Percentiles rank a stretch among this genome's conserved stretches.
phyloP scores from a whole-genome alignment of 2,329 filamentous ascomycete genomes.

The Blumeriella jaapii region DNA sequence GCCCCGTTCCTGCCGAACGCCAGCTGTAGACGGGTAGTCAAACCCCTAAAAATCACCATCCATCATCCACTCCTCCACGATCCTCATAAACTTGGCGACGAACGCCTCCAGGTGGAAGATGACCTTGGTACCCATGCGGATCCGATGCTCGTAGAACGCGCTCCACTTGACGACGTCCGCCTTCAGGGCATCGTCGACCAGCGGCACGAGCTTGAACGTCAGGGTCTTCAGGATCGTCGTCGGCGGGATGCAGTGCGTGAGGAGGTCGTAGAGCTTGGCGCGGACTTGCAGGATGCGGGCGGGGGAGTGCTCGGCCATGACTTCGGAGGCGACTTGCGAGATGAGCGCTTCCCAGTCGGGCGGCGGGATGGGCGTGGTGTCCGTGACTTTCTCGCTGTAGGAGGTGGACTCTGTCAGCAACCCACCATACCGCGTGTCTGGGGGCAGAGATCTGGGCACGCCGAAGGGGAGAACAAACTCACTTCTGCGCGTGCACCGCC shows the following conservation, averaged over 20 bases:
- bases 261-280: constrained; percentile 88
- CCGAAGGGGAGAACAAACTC: constrained; percentile 28
- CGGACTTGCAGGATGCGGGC: constrained; percentile 78
- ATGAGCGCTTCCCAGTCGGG: constrained; percentile 97
- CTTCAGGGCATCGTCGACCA: constrained; percentile 83
- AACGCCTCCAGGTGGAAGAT: constrained; percentile 98
- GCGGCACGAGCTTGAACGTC: constrained; percentile 80
- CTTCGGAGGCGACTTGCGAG: constrained; percentile 79
- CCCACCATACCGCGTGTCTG: too few relatives aligned
- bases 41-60: constrained; percentile 61
- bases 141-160: constrained; percentile 92
- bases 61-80: constrained; percentile 86
- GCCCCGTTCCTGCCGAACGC: too few relatives aligned
- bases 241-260: constrained; percentile 93
- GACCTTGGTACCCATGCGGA: constrained; percentile 84
- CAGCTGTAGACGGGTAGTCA: too few relatives aligned
- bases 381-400: constrained; percentile 74
- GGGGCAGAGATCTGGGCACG: constrained; percentile 5
- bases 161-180: constrained; percentile 91
- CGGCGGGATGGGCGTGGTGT: constrained; percentile 80
- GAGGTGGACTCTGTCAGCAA: background rate
- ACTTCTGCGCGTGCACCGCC: constrained; percentile 95
- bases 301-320: constrained; percentile 87
- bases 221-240: constrained; percentile 91
- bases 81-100: constrained; percentile 96